Percentiles rank a stretch among this genome's conserved stretches.
phyloP scores from a whole-genome alignment of 148 eudicot species.

The Pharnaceum exiguum region DNA sequence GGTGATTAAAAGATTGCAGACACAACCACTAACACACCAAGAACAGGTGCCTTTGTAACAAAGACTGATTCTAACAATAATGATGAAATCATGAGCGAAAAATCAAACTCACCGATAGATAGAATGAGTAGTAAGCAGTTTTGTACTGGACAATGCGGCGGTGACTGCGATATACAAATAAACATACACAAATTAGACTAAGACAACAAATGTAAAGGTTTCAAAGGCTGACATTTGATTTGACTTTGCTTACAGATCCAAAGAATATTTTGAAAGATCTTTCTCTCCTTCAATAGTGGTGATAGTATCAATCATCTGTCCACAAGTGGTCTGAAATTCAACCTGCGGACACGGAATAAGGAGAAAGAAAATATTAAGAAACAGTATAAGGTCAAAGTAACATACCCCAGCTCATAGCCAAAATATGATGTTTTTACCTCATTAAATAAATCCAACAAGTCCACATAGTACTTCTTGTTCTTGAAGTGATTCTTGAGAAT shows the following conservation, averaged over 20 bases:
- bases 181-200: not conserved
- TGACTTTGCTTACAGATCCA: constrained; percentile 56
- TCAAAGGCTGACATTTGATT: not conserved
- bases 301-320: constrained; percentile 97
- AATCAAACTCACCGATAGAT: constrained; percentile 72
- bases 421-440: constrained; percentile 47
- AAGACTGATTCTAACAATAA: not conserved
- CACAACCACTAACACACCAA: no score
- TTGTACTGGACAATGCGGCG: constrained; percentile 94
- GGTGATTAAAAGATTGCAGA: no score
- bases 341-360: constrained; percentile 52
- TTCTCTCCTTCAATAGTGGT: constrained; percentile 89
- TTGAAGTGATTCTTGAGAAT: constrained; percentile 86
- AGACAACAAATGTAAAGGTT: not conserved
- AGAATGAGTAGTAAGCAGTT: constrained; percentile 91
- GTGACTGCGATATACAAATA: constrained; percentile 54
- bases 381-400: not conserved
- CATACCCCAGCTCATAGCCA: not conserved
- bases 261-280: constrained; percentile 77
- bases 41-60: no score
- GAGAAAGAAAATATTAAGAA: not conserved
- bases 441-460: constrained; percentile 83
- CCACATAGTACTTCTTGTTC: constrained; percentile 74
- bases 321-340: constrained; percentile 90
- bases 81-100: not conserved